phyloP scores from a whole-genome alignment of 331 rosid genomes.

The Quercus lobata region DNA sequence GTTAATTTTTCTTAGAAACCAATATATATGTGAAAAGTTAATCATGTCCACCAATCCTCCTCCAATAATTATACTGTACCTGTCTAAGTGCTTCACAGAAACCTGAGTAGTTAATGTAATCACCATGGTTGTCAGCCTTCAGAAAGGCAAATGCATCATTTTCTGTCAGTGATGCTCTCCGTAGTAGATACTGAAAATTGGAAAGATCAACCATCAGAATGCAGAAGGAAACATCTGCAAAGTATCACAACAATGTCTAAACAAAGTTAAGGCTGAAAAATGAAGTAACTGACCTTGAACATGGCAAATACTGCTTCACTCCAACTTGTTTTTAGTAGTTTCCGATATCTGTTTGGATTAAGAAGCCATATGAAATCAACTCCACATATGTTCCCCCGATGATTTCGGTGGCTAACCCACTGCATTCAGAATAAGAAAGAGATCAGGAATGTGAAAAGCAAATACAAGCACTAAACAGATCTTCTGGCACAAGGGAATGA shows the following conservation, averaged over 20 bases:
- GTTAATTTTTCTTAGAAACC: not conserved
- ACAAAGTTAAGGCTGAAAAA: not conserved
- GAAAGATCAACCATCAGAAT: slow-evolving; percentile 24
- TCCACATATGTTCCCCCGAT: slow-evolving; percentile 89
- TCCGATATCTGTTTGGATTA: slow-evolving; percentile 77
- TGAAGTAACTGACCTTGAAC: slow-evolving; percentile 63
- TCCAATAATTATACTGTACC: slow-evolving; percentile 28
- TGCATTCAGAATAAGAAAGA: slow-evolving; percentile 25
- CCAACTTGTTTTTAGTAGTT: slow-evolving; percentile 82
- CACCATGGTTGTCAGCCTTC: slow-evolving; percentile 62
- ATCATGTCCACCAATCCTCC: not conserved
- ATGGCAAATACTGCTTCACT: slow-evolving; percentile 82
- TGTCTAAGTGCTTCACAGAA: slow-evolving; percentile 85
- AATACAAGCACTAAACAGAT: slow-evolving; percentile 7
- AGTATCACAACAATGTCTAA: not conserved
- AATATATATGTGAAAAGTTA: not conserved
- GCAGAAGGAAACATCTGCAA: not conserved
- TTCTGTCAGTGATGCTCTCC: slow-evolving; percentile 72
- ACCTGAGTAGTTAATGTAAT: slow-evolving; percentile 68
- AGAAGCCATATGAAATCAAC: slow-evolving; percentile 99
- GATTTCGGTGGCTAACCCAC: slow-evolving; percentile 98
- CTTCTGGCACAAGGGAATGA: not conserved
- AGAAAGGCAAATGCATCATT: slow-evolving; percentile 76
- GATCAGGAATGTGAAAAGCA: not conserved
- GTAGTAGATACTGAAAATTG: slow-evolving; percentile 60